Percentiles rank a stretch among this genome's conserved stretches.
Conservation (phyloP, 257 asterid species). For the Knoxia roxburghii region DNA sequence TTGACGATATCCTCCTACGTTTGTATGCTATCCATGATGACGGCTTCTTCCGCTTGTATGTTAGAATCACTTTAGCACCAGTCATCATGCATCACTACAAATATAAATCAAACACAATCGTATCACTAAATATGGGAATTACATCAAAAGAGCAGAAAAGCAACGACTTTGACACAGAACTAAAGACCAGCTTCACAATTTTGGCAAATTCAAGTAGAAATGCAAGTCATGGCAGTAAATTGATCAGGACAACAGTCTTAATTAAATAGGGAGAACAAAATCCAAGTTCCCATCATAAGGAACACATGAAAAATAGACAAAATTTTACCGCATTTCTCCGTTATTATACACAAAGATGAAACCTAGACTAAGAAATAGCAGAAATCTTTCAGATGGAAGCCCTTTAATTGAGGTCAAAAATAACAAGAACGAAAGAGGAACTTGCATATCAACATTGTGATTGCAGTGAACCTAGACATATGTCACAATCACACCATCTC, state of each 20-base stretch:
- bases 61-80: conserved; percentile 48
- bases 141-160: background rate
- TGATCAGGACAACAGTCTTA: background rate
- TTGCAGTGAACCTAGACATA: background rate
- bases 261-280: background rate
- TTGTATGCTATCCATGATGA: conserved; percentile 45
- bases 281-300: background rate
- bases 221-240: too few relatives aligned
- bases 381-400: background rate
- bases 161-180: background rate
- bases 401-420: background rate
- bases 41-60: conserved; percentile 60
- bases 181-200: background rate
- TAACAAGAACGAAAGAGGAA: background rate
- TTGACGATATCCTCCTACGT: conserved; percentile 40
- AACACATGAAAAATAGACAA: background rate
- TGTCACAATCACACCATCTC: background rate
- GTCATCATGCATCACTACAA: conserved; percentile 28
- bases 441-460: background rate
- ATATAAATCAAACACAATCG: background rate
- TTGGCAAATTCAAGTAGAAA: background rate
- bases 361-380: background rate
- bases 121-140: background rate
- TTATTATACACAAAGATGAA: background rate
- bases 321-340: background rate